Conservation (phyloP, 2,329 filamentous ascomycete species). For the Xylaria multiplex region DNA sequence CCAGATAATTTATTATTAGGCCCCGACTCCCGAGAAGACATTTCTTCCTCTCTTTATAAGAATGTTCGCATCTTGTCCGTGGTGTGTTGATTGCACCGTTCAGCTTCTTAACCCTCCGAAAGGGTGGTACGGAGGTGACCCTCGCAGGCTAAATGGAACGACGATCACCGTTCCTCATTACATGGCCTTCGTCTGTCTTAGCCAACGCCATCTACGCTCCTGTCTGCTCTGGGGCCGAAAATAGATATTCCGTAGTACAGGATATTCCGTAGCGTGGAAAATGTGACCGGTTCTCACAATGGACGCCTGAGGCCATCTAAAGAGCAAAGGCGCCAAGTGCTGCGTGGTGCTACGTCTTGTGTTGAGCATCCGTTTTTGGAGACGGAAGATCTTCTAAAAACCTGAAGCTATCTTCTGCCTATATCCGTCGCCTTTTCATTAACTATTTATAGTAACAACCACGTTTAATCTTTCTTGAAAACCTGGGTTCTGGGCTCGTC, state of each 20-base stretch:
- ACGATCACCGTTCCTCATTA: slow-evolving; percentile 15
- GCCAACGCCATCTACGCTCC: slow-evolving; percentile 23
- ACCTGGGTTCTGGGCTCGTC: slow-evolving; percentile 19
- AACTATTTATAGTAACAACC: slow-evolving; percentile 32
- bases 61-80: slow-evolving; percentile 5
- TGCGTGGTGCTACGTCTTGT: background rate
- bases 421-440: slow-evolving; percentile 18
- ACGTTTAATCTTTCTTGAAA: background rate
- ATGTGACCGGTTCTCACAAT: background rate
- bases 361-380: slow-evolving; percentile 17
- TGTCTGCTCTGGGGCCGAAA: slow-evolving; percentile 12
- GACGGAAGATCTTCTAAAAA: slow-evolving; percentile 19
- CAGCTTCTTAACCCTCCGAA: slow-evolving; percentile 22
- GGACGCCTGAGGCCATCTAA: background rate
- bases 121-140: slow-evolving; percentile 28
- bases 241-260: slow-evolving; percentile 16
- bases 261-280: background rate
- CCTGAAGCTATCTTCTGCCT: slow-evolving; percentile 21
- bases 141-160: slow-evolving; percentile 36
- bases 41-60: slow-evolving; percentile 27
- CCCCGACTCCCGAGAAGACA: slow-evolving; percentile 16
- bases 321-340: background rate
- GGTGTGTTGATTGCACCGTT: background rate
- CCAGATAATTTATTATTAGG: slow-evolving; percentile 25
- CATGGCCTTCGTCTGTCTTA: slow-evolving; percentile 18